Evolutionary conservation across 1,284 basidiomycete genomes (phyloP), one percentile per base, ranked within the genome.

Genomic region (Omphalotus olearius): DNA sequence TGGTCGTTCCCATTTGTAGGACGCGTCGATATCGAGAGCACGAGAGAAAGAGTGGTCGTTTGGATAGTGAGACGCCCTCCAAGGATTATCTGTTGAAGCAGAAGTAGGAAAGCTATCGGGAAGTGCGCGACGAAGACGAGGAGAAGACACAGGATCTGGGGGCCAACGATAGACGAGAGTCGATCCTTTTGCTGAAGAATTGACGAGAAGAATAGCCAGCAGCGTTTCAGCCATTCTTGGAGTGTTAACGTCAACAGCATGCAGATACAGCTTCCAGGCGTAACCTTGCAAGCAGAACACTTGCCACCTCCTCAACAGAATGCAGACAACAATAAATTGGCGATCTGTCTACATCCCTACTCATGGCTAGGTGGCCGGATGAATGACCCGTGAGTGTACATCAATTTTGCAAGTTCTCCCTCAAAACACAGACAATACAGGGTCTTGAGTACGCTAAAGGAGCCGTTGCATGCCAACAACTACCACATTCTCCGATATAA

Each of bases 81-180:
- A 87, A 10, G 84, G 82, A 59, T 88, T 88, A 63, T 88, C 85
- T 39, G 82, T 67, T 47, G 78, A 75, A 26, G 77, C 69, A 23
- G 76, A 70, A 46, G 69, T 75, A 20, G 66, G 64, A 37, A 73
- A 67, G 47, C 70, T 62, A 11, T 68, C 66, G 4, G 84, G 83
- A 42, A 74, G 71, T 0, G 86, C 77, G 42, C 87, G 80, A 52
- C 78, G 76, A 33, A 90, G 74, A 53, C 88, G 74, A 2, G 79
- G 74, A 10, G 76, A 74, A 9, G 75, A 66, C 11, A 69, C 61
- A 14, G 87, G 86, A 6, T 67, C 70, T 14, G 85, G 82, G 1
- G 88, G 89, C 87, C 87, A 91, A 59, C 82, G 75, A 61, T 80
- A 90, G 38, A 87, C 82, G 1, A 91, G 69, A 58, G 73, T 85